Evolutionary conservation across 225 moss, liverwort and hornwort genomes (phyloP), one percentile per base, ranked within the genome.

Genomic region (Bryum argenteum): DNA sequence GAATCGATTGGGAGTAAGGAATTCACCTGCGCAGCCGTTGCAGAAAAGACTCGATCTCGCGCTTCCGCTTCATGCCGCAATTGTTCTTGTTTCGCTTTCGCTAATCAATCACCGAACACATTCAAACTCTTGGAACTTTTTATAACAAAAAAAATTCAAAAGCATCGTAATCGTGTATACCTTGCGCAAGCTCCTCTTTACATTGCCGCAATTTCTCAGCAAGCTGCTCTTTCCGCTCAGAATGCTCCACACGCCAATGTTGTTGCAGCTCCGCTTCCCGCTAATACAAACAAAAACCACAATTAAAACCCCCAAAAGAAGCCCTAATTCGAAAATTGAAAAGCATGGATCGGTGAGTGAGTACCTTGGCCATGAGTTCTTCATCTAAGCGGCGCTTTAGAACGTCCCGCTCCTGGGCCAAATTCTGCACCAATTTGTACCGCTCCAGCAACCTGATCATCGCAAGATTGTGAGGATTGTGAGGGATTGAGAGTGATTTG

Each of bases 191-290:
- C 28, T 91, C 89, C 23, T 88, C 83, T 60, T 87, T 85, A 58
- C 82, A 79, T 38, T 78, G 88, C 74, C 88, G 89, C 71, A 98
- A 79, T 51, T 84, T 88, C 70, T 98, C 94, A 45, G 71, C 64
- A 23, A 92, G 94, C 61, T 86, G 81, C 33, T 73, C 76, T 70
- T 73, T 92, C 28, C 81, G 92, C 82, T 98, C 98, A 17, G 54
- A 67, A 65, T 78, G 85, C 80, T 94, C 94, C 64, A 89, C 91
- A 78, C 85, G 88, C 98, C 98, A 98, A 67, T 82, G 83, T 53
- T 85, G 80, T 81, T 98, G 98, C 38, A 91, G 77, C 69, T 94
- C 92, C 74, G 91, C 88, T 76, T 94, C 92, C 18, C 87, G 83
- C 98, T 98, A 20, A 63, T 85, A 53, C 43, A 6, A 84, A 61